Conservation (phyloP, 768 basidiomycete species). For the Podaxis sp. region DNA sequence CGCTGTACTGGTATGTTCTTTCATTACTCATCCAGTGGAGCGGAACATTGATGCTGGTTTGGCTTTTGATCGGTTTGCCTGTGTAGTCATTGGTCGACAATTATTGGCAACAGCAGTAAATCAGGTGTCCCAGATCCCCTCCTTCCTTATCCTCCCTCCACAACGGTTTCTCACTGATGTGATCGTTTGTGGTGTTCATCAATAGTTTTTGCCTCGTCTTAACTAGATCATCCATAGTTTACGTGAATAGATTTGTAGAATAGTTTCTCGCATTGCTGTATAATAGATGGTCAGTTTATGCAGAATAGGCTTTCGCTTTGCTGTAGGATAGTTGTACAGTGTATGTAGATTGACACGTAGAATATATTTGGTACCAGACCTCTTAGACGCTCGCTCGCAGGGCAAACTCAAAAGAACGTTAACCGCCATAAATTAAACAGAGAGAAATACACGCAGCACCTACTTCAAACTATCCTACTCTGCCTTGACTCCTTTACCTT, state of each 20-base stretch:
- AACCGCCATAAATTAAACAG: slow-evolving; percentile 3
- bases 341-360: too few relatives aligned
- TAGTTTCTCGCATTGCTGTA: too few relatives aligned
- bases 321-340: too few relatives aligned
- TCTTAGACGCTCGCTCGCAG: not conserved
- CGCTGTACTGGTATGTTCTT: not conserved
- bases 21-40: not conserved
- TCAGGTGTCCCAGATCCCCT: not conserved
- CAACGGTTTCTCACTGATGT: not conserved
- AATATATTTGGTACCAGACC: not conserved
- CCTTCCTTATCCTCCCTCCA: not conserved
- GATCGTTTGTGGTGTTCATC: not conserved
- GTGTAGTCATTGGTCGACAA: not conserved
- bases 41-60: not conserved
- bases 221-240: not conserved
- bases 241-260: not conserved
- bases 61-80: not conserved
- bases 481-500: slow-evolving; percentile 42
- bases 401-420: not conserved
- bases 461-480: slow-evolving; percentile 33
- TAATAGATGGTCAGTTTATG: too few relatives aligned
- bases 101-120: slow-evolving; percentile 5
- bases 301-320: not conserved
- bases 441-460: not conserved
- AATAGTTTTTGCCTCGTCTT: too few relatives aligned